phyloP scores from a whole-genome alignment of 2,329 filamentous ascomycete genomes.

The Cercospora citrullina region DNA sequence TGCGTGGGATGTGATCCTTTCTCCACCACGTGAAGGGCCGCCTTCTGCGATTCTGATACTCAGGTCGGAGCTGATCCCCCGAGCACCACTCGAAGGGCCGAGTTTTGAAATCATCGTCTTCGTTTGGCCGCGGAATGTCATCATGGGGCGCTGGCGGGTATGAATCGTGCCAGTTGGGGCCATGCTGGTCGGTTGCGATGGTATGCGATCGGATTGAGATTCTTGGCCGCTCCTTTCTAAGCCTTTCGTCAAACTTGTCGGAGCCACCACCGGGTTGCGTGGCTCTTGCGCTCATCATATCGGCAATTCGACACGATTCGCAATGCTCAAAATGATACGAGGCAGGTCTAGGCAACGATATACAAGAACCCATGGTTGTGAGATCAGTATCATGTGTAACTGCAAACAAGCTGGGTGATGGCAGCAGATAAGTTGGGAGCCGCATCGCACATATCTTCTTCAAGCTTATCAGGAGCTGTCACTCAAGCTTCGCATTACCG shows the following conservation, averaged over 20 bases:
- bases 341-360: not conserved
- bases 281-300: not conserved
- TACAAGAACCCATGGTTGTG: not conserved
- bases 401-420: not conserved
- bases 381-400: not conserved
- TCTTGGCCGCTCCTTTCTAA: not conserved
- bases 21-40: not conserved
- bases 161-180: not conserved
- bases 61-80: not conserved
- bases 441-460: not conserved
- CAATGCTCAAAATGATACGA: not conserved
- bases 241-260: not conserved
- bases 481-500: not conserved
- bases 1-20: not conserved
- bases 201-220: not conserved
- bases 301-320: not conserved
- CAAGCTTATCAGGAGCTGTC: not conserved
- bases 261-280: not conserved
- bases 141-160: not conserved
- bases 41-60: not conserved
- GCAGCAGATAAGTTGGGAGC: not conserved
- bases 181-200: not conserved
- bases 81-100: not conserved
- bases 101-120: not conserved
- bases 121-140: not conserved